A percentile compares a stretch with the other conserved stretches of the same genome.
Conservation (phyloP, 2,329 filamentous ascomycete genomes). For the Epichloe brachyelytri region DNA sequence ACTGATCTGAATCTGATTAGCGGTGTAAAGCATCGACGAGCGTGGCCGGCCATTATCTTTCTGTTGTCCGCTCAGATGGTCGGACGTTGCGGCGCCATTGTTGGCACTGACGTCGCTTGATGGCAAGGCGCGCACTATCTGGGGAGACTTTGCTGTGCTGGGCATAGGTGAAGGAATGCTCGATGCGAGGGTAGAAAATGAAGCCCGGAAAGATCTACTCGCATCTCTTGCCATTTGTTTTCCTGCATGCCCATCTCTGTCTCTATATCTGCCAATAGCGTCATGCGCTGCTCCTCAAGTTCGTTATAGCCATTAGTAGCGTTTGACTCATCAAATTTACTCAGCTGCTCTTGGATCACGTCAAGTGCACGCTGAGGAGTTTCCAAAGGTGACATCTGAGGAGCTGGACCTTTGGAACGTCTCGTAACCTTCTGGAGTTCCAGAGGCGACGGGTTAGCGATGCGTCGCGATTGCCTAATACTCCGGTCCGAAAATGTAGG, state of each 20-base stretch:
- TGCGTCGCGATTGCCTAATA: slow-evolving; percentile 32
- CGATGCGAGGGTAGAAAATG: slow-evolving; percentile 32
- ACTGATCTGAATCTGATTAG: slow-evolving; percentile 1
- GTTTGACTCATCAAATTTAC: slow-evolving; percentile 31
- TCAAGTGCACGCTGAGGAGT: slow-evolving; percentile 36
- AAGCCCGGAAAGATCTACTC: slow-evolving; percentile 38
- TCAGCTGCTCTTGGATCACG: slow-evolving; percentile 39
- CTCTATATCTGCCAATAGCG: slow-evolving; percentile 45
- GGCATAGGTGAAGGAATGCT: slow-evolving; percentile 8
- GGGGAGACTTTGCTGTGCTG: not conserved
- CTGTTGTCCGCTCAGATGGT: not conserved
- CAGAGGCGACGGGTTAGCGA: slow-evolving; percentile 44
- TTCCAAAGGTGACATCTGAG: slow-evolving; percentile 39
- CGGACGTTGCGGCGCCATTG: not conserved
- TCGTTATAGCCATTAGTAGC: slow-evolving; percentile 19
- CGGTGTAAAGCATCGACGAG: not conserved
- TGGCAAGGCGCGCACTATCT: not conserved
- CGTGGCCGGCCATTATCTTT: not conserved
- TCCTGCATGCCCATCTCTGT: slow-evolving; percentile 49
- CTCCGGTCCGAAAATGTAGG: slow-evolving; percentile 45
- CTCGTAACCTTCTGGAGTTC: slow-evolving; percentile 31
- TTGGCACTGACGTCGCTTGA: not conserved
- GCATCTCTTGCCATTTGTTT: slow-evolving; percentile 45
- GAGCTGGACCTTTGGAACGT: slow-evolving; percentile 30
- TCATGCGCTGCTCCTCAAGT: slow-evolving; percentile 29